Percentiles rank a stretch among this genome's conserved stretches.
Conservation (phyloP, 305 asterid species). For the Fraxinus ornus region DNA sequence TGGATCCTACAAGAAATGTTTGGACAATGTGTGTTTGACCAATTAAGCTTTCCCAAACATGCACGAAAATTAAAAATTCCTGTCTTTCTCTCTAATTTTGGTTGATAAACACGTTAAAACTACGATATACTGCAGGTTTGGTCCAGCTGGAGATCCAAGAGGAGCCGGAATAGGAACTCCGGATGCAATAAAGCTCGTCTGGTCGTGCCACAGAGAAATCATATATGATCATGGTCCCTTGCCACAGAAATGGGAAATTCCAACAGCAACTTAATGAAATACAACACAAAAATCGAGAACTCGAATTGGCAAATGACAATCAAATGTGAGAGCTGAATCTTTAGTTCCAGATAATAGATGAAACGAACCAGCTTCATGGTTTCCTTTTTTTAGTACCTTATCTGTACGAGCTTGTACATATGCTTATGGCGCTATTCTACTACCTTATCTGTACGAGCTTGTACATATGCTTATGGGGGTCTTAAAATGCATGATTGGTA, state of each 20-base stretch:
- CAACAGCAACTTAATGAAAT: slow-evolving; percentile 33
- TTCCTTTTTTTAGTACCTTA: neutral
- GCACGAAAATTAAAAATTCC: neutral
- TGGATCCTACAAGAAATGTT: neutral
- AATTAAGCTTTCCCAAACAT: neutral
- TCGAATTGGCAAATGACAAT: neutral
- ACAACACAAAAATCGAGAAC: neutral
- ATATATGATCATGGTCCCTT: slow-evolving; percentile 69
- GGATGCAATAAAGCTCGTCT: slow-evolving; percentile 75
- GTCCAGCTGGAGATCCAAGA: slow-evolving; percentile 86
- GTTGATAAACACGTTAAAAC: neutral
- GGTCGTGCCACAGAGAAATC: slow-evolving; percentile 83
- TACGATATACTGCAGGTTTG: slow-evolving; percentile 49
- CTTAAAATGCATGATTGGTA: neutral
- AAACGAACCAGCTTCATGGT: neutral
- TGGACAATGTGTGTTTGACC: neutral
- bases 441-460: neutral
- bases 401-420: neutral
- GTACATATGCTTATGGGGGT: neutral
- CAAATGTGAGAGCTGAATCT: neutral
- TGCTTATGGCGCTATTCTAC: neutral
- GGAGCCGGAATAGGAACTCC: slow-evolving; percentile 91
- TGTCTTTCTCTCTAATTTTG: neutral
- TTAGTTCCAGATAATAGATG: neutral
- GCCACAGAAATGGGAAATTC: slow-evolving; percentile 56